Percentiles rank a stretch among this genome's conserved stretches.
Conservation (phyloP, 1,284 basidiomycete genomes). For the Athelia sp. region DNA sequence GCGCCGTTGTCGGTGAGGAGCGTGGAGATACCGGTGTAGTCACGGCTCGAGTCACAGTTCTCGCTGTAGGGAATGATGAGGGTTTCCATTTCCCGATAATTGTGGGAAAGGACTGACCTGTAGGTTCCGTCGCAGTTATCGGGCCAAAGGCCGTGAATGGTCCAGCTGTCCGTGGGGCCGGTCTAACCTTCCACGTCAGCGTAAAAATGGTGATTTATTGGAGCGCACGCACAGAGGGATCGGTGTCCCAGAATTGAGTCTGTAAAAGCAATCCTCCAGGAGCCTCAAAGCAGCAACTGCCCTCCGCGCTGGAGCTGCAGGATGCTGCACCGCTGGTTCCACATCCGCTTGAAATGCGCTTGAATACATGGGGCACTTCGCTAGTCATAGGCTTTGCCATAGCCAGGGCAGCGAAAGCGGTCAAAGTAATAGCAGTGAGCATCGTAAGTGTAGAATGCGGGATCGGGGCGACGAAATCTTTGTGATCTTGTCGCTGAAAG, state of each 20-base stretch:
- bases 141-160: conserved; percentile 23
- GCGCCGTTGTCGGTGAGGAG: conserved; percentile 13
- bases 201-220: not conserved
- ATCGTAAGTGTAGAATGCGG: not conserved
- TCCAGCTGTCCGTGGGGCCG: conserved; percentile 21
- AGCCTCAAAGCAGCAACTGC: conserved; percentile 18
- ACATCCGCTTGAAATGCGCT: not conserved
- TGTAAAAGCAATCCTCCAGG: conserved; percentile 10
- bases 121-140: conserved; percentile 12
- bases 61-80: conserved; percentile 26
- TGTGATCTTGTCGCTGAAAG: not conserved
- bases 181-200: not conserved
- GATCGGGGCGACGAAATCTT: not conserved
- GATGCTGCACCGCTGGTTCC: not conserved
- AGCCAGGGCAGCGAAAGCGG: conserved; percentile 12
- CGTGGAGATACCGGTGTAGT: conserved; percentile 6
- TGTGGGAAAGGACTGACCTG: not conserved
- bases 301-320: not conserved
- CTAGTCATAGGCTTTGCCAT: conserved; percentile 4
- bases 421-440: conserved; percentile 9
- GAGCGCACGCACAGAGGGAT: conserved; percentile 11
- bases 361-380: not conserved
- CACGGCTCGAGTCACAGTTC: conserved; percentile 28
- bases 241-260: conserved; percentile 16
- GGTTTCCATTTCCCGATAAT: not conserved